Base-by-base conservation (phyloP, 176 grass and related monocot genomes). In the Triticum monococcum region DNA sequence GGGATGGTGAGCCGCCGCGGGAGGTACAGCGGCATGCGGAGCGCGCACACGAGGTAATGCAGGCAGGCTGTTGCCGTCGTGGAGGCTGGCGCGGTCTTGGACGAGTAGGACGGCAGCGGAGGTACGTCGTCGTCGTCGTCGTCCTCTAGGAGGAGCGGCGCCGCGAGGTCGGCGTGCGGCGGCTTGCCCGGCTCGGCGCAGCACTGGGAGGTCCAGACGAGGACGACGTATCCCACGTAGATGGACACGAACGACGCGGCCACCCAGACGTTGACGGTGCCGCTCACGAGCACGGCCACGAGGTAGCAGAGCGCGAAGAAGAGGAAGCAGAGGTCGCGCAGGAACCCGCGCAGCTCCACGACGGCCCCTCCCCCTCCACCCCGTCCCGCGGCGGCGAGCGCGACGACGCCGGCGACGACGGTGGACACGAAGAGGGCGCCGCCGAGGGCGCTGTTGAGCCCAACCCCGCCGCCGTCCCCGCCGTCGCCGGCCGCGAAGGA, bases 1-100 rank as follows among this genome's bases (percentile, higher is more conserved):
- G 95, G 95, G 52, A 98, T 98, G 5, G 93, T 98, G 26, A 98
- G 91, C 5, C 91, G 88, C 48, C 95, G 90, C 22, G 95, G 95
- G 7, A 98, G 82, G 82, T 92, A 93, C 1, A 98, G 87, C 82
- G 95, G 95, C 83, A 98, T 89, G 83, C 82, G 73, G 7, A 91
- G 30, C 23, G 80, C 60, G 54, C 33, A 26, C 6, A 91, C 4
- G 26, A 91, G 4, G 50, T 60, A 79, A 46, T 73, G 79, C 20
- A 93, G 60, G 7, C 18, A 48, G 22, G n/a, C 3, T 9, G 23
- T 73, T 1, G 24, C 1, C 0, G 24, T 5, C 0, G 24, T 46
- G 8, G 36, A 65, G 45, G 57, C 1, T 0, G 81, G 23, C 9
- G 70, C 9, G 6, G 85, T 54, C 62, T 84, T 89, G 26, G 89